Base-by-base conservation (phyloP, 352 stramenopile species). In the Phytophthora constricta region DNA sequence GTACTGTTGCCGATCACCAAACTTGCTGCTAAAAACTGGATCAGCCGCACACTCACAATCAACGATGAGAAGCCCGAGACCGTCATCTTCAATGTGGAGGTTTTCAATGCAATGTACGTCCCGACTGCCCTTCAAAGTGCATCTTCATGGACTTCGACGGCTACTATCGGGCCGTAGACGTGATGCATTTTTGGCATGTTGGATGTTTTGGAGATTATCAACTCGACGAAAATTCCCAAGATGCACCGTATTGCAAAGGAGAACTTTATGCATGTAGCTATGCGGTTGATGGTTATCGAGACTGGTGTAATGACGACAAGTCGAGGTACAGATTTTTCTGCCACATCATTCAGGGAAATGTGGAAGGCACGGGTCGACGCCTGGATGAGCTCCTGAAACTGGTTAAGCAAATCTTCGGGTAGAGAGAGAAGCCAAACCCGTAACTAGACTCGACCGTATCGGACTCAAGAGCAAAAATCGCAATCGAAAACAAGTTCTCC, bases 31-130 rank as follows among this genome's bases (percentile, higher is more conserved):
- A 78, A 78, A 22, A 48, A 74, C n/a, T 50, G 37, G 22, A 51
- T 59, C 7, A 78, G 63, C 19, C 65, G 68, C 9, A 31, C 27
- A 0, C 48, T 78, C 5, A 19, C 23, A 3, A 25, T 49, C 22
- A 23, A 72, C 2, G 61, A 72, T 22, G 9, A 54, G 5, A 65
- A 74, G 34, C 65, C 65, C 0, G 47, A 62, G 20, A n/a, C 50
- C 0, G 28, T 69, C 1, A 61, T 70, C 3, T 74, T 74, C 19
- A 74, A 60, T 39, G 56, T 79, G 9, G 71, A 79, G 39, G 58
- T 76, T 17, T 75, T 73, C 39, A 72, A 62, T n/a, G 43, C 71
- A n/a, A 45, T 78, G 4, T 78, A 68, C 31, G 43, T 78, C 5
- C 65, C 66, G 7, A 58, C 55, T 46, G 66, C 57, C 7, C 66